A percentile compares a stretch with the other conserved stretches of the same genome.
phyloP scores from a whole-genome alignment of 257 asterid genomes.

The Solanum pinnatisectum region DNA sequence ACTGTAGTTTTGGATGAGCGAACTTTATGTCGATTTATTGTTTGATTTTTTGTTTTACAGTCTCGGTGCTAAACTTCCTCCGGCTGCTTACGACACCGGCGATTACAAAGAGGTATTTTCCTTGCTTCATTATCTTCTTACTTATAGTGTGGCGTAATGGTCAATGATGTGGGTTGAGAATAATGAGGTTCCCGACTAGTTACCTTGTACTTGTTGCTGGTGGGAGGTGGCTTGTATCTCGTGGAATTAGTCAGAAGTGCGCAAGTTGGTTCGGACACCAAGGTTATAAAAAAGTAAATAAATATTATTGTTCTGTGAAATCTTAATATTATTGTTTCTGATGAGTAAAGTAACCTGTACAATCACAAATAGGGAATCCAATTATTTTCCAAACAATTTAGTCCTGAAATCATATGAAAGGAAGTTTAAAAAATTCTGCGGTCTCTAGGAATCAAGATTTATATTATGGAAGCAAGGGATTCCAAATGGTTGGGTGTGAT shows the following conservation, averaged over 20 bases:
- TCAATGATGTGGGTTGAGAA: too few species aligned
- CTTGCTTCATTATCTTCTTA: neutral
- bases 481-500: neutral
- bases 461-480: neutral
- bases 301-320: neutral
- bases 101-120: constrained; percentile 38
- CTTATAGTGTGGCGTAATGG: too few species aligned
- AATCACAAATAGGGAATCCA: neutral
- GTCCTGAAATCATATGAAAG: neutral
- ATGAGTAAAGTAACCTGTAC: neutral
- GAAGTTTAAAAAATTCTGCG: neutral
- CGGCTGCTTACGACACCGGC: constrained; percentile 12
- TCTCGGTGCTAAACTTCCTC: constrained; percentile 83
- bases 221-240: neutral
- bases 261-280: neutral
- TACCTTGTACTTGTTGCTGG: neutral
- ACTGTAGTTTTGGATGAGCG: neutral
- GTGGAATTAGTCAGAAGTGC: neutral
- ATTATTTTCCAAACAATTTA: neutral
- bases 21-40: neutral
- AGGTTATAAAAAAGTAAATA: neutral
- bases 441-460: neutral
- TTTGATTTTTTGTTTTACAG: constrained; percentile 19
- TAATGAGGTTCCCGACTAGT: neutral
- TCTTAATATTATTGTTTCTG: neutral